phyloP scores from a whole-genome alignment of 2,329 filamentous ascomycete genomes.

The Elsinoe fawcettii region DNA sequence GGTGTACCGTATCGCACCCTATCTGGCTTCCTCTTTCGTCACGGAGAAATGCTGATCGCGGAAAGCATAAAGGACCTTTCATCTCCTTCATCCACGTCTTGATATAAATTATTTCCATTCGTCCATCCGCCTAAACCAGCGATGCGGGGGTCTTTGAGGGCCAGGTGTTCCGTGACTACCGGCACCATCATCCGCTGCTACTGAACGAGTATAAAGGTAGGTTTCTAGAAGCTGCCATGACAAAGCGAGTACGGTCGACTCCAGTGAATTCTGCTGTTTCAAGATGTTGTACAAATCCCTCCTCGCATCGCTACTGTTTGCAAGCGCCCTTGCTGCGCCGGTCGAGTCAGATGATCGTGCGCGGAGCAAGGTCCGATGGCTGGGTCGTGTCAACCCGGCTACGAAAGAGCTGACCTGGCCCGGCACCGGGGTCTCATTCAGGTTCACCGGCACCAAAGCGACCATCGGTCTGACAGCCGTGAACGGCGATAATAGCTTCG shows the following conservation, averaged over 20 bases:
- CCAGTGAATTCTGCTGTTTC: not conserved
- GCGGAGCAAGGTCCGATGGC: conserved; percentile 21
- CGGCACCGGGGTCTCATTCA: conserved; percentile 36
- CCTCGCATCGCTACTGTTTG: not conserved
- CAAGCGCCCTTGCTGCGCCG: not conserved
- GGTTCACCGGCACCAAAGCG: conserved; percentile 36
- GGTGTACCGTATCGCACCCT: not conserved
- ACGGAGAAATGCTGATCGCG: conserved; percentile 7
- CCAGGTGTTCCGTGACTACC: conserved; percentile 1
- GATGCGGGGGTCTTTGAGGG: not conserved
- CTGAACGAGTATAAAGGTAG: conserved; percentile 4
- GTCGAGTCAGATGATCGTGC: not conserved
- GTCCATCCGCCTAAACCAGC: not conserved
- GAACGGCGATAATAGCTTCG: conserved; percentile 29
- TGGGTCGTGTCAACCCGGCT: conserved; percentile 38
- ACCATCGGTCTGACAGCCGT: conserved; percentile 30
- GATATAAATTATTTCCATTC: not conserved
- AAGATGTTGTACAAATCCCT: conserved; percentile 1
- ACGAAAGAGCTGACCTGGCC: conserved; percentile 41
- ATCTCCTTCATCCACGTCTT: conserved; percentile 1
- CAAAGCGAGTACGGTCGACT: not conserved
- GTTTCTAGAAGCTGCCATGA: not conserved
- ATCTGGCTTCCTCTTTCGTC: conserved; percentile 1
- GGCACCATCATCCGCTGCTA: not conserved
- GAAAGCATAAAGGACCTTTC: not conserved